These are phyloP conservation scores for Sporisorium reilianum DNA, from an alignment of 1,284 basidiomycete species.

Conservation along the genomic window DNA sequence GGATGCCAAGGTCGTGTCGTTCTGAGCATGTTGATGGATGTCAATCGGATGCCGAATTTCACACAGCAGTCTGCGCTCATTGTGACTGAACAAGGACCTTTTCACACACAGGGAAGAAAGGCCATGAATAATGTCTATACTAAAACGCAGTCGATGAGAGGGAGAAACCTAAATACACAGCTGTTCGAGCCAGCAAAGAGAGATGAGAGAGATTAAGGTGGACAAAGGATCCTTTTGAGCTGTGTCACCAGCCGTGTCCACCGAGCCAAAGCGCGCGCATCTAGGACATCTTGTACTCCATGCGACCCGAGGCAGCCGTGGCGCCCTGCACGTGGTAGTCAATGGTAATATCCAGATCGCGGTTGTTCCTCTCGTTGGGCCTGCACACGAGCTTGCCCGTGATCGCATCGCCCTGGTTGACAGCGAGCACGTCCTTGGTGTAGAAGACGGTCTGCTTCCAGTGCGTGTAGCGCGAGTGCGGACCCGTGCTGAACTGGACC, in stretches of 20 bases:
- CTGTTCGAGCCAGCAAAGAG: background rate
- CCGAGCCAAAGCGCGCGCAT: no score
- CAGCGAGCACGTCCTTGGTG: conserved; percentile 64
- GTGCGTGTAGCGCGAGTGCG: conserved; percentile 68
- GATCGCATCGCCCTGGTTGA: conserved; percentile 63
- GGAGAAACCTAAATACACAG: conserved; percentile 12
- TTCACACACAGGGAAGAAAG: background rate
- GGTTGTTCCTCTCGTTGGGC: conserved; percentile 66
- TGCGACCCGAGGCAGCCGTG: conserved; percentile 43
- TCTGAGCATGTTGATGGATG: conserved; percentile 6
- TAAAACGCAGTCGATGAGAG: background rate
- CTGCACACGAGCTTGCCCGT: conserved; percentile 59
- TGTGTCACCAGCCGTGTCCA: no score
- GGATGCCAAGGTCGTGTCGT: conserved; percentile 40
- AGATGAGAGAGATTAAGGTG: background rate
- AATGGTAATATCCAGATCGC: conserved; percentile 67
- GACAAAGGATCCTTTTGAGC: background rate
- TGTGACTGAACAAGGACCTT: background rate
- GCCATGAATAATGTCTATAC: conserved; percentile 8
- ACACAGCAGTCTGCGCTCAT: background rate
- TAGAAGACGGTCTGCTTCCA: conserved; percentile 70
- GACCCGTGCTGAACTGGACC: conserved; percentile 74
- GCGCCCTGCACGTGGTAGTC: conserved; percentile 59
- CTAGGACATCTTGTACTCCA: conserved; percentile 68
- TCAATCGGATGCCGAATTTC: background rate